These are phyloP conservation scores for Pythium sukuiense DNA, from an alignment of 352 stramenopile species.

Conservation along the genomic window DNA sequence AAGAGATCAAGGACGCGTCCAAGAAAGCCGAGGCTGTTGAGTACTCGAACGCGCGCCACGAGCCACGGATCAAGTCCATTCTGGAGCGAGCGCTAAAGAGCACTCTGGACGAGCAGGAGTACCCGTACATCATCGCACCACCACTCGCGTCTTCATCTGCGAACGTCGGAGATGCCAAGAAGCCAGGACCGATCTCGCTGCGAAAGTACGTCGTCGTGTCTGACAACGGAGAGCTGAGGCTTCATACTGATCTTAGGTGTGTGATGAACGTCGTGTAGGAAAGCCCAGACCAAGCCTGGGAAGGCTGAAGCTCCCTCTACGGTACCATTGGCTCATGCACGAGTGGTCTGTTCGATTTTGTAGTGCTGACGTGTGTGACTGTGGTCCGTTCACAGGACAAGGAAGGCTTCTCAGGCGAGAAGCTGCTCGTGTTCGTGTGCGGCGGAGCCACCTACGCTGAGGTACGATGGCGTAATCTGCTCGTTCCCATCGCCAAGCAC, in stretches of 20 bases:
- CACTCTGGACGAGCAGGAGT: constrained; percentile 65
- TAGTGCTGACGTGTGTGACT: background rate
- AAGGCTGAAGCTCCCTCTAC: constrained; percentile 5
- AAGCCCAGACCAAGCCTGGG: constrained; percentile 16
- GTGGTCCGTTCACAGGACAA: constrained; percentile 36
- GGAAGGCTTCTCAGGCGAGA: constrained; percentile 68
- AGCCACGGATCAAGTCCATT: constrained; percentile 67
- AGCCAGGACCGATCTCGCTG: constrained; percentile 58
- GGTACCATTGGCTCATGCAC: background rate
- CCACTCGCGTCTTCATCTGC: constrained; percentile 38
- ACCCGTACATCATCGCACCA: constrained; percentile 81
- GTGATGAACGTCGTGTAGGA: constrained; percentile 6
- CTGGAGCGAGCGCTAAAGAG: constrained; percentile 63
- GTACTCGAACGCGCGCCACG: constrained; percentile 81
- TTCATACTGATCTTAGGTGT: background rate
- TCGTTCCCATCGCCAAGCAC: background rate
- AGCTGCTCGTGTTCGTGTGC: constrained; percentile 95
- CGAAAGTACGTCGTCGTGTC: constrained; percentile 52
- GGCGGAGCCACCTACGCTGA: constrained; percentile 95
- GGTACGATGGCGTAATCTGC: constrained; percentile 36
- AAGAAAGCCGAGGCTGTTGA: constrained; percentile 66
- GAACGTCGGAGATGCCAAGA: constrained; percentile 50
- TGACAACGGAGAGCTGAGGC: too few relatives aligned
- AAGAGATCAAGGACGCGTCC: constrained; percentile 65
- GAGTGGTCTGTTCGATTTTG: too few relatives aligned